A percentile compares a stretch with the other conserved stretches of the same genome.
Conservation (phyloP, 2,329 filamentous ascomycete species). For the Remersonia thermophila region DNA sequence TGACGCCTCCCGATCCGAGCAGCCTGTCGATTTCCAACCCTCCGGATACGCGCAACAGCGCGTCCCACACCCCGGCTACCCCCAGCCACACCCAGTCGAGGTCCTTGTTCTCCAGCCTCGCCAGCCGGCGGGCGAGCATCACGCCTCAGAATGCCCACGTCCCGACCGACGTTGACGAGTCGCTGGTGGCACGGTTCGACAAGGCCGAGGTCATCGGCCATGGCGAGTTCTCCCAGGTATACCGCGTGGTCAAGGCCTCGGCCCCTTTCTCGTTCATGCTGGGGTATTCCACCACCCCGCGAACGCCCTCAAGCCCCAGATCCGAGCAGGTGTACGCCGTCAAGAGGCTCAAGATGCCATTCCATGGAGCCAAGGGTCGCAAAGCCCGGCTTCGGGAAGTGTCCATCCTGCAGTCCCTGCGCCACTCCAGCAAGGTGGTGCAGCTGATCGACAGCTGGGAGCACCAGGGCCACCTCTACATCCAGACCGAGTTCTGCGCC, state of each 20-base stretch:
- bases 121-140: slow-evolving; percentile 42
- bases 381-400: slow-evolving; percentile 77
- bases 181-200: slow-evolving; percentile 63
- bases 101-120: slow-evolving; percentile 39
- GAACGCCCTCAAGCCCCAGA: slow-evolving; percentile 39
- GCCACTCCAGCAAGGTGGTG: slow-evolving; percentile 72
- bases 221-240: slow-evolving; percentile 91
- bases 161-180: slow-evolving; percentile 63
- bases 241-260: slow-evolving; percentile 48
- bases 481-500: slow-evolving; percentile 94
- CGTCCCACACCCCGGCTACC: slow-evolving; percentile 56
- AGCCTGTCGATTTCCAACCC: slow-evolving; percentile 67
- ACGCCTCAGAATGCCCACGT: slow-evolving; percentile 58
- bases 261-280: slow-evolving; percentile 17
- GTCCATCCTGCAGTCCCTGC: slow-evolving; percentile 61
- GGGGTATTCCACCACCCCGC: slow-evolving; percentile 28
- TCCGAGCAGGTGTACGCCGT: slow-evolving; percentile 68
- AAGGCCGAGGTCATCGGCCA: slow-evolving; percentile 70
- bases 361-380: slow-evolving; percentile 67
- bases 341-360: slow-evolving; percentile 80
- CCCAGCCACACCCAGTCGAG: slow-evolving; percentile 54
- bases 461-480: slow-evolving; percentile 73
- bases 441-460: slow-evolving; percentile 84
- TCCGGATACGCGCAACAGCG: slow-evolving; percentile 21
- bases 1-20: slow-evolving; percentile 68